These are phyloP conservation scores for Colletotrichum karsti DNA, from an alignment of 2,329 filamentous ascomycete genomes.

Conservation along the genomic window DNA sequence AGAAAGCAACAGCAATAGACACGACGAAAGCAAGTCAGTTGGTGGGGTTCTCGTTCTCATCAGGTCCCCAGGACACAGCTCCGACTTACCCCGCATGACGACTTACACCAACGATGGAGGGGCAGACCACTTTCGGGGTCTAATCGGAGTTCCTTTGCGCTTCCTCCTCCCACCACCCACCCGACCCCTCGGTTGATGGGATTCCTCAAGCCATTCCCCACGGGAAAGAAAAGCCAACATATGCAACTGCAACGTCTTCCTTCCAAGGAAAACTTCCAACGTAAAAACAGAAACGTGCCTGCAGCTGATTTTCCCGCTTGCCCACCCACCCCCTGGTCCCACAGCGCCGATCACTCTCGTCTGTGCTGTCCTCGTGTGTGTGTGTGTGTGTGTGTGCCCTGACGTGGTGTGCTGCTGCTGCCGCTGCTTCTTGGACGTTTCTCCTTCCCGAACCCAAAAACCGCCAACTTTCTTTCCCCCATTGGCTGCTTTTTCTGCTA, in stretches of 20 bases:
- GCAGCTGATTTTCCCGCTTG: not conserved
- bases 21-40: no score
- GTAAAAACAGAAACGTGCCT: not conserved
- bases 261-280: not conserved
- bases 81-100: constrained; percentile 19
- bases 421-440: no score
- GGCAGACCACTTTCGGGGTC: not conserved
- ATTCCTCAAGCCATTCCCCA: not conserved
- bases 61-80: not conserved
- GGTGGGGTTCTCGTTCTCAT: not conserved
- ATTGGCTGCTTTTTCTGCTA: constrained; percentile 2
- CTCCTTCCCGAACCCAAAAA: not conserved
- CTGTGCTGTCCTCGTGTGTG: no score
- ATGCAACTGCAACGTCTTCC: no score
- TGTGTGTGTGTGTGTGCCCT: not conserved
- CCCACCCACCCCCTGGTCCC: no score
- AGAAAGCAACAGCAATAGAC: no score
- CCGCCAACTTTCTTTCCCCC: constrained; percentile 1
- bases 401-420: no score
- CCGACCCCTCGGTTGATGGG: not conserved
- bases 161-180: not conserved
- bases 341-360: not conserved
- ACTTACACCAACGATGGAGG: constrained; percentile 9
- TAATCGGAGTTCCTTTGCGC: not conserved
- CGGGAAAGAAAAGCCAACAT: constrained; percentile 1